Percentiles rank a stretch among this genome's conserved stretches.
These are phyloP conservation scores for Astrephomene gubernaculifera DNA, from an alignment of 139 green algal genomes.

Conservation along the genomic window DNA sequence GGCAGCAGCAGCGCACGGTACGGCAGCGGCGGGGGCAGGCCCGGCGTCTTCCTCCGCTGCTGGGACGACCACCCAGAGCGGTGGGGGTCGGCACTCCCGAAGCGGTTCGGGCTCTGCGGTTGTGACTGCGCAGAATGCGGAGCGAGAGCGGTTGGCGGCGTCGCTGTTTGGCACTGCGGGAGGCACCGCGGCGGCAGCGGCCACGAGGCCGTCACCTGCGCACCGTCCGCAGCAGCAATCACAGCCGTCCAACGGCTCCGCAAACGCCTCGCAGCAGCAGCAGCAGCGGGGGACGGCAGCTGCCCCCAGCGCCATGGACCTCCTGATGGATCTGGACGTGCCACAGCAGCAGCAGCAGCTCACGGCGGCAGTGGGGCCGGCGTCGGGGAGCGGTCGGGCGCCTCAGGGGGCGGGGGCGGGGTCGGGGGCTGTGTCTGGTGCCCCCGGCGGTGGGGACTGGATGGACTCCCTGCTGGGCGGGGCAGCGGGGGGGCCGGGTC, in stretches of 20 bases:
- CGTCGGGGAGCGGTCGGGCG: neutral
- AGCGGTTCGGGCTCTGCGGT: neutral
- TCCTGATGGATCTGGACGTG: conserved; percentile 55
- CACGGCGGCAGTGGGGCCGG: neutral
- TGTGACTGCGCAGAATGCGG: no score
- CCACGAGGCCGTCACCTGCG: neutral
- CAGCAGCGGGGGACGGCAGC: neutral
- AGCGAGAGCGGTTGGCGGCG: conserved; percentile 59
- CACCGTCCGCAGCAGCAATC: neutral
- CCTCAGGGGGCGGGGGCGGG: neutral
- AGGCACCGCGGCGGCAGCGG: neutral
- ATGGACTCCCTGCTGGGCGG: conserved; percentile 28
- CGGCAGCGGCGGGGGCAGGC: neutral
- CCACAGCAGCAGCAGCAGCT: neutral
- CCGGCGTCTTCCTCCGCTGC: neutral
- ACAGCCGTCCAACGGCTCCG: neutral
- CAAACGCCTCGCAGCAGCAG: neutral
- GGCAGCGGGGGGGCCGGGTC: neutral
- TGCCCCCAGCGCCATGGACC: conserved; percentile 30
- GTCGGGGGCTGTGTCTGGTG: no score
- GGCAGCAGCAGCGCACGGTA: neutral
- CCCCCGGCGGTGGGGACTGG: conserved; percentile 27
- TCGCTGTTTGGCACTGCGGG: conserved; percentile 60
- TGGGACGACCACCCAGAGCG: neutral
- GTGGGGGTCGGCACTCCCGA: conserved; percentile 13